A percentile compares a stretch with the other conserved stretches of the same genome.
Conservation (phyloP, 2,329 filamentous ascomycete genomes). For the Arthrobotrys entomopaga region DNA sequence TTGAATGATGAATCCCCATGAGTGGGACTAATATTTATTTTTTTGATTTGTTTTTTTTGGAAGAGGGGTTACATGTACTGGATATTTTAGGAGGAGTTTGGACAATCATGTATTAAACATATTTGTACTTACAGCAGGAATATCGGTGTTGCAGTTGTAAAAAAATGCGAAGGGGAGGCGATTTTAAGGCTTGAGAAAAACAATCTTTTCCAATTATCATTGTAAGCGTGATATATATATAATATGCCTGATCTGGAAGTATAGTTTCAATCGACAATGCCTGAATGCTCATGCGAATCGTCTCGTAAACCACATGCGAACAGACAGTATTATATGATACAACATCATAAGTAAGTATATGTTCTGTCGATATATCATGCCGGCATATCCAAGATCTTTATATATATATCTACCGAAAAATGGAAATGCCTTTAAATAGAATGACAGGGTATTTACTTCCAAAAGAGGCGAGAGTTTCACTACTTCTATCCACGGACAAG, state of each 20-base stretch:
- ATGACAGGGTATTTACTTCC: no score
- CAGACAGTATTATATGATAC: no score
- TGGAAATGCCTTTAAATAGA: no score
- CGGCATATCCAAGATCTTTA: no score
- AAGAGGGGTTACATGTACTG: conserved; percentile 1
- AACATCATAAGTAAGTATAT: not conserved
- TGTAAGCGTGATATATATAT: not conserved
- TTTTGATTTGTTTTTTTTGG: conserved; percentile 9
- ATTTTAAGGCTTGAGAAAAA: conserved; percentile 8
- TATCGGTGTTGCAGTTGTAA: not conserved
- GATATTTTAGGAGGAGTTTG: not conserved
- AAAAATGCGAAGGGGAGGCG: conserved; percentile 1
- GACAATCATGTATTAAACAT: conserved; percentile 5
- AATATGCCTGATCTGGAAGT: no score
- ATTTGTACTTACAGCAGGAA: conserved; percentile 4
- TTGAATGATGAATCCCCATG: not conserved
- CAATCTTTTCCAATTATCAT: not conserved
- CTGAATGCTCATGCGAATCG: no score
- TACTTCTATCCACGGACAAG: no score
- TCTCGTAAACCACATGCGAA: no score
- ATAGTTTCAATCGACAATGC: no score
- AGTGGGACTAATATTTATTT: conserved; percentile 12
- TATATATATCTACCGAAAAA: no score
- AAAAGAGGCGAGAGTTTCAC: no score
- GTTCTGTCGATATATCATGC: no score